Percentiles rank a stretch among this genome's conserved stretches.
These are phyloP conservation scores for Orbilia quercus DNA, from an alignment of 2,329 filamentous ascomycete species.

Conservation along the genomic window DNA sequence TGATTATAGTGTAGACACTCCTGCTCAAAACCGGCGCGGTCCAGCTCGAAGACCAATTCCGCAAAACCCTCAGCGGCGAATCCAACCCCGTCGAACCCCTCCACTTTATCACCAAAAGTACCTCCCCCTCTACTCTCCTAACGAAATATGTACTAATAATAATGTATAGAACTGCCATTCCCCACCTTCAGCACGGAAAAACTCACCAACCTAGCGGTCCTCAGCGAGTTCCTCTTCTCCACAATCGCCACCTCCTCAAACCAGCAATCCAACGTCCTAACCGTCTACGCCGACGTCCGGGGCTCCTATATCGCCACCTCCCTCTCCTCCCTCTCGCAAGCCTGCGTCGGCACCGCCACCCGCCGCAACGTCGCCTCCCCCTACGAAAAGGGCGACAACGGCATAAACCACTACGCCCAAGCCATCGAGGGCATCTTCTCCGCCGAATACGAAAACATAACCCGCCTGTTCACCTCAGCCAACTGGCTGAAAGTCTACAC, in stretches of 20 bases:
- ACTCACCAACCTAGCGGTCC: conserved; percentile 64
- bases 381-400: conserved; percentile 88
- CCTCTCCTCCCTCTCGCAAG: conserved; percentile 85
- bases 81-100: conserved; percentile 85
- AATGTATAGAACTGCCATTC: conserved; percentile 73
- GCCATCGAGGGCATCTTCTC: conserved; percentile 87
- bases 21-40: conserved; percentile 82
- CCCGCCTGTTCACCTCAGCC: conserved; percentile 83
- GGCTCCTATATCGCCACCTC: conserved; percentile 86
- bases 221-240: conserved; percentile 60
- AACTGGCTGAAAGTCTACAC: conserved; percentile 85
- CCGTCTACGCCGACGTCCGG: conserved; percentile 85
- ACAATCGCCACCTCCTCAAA: conserved; percentile 59
- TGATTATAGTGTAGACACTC: no score
- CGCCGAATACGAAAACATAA: conserved; percentile 91
- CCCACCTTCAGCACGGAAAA: conserved; percentile 82
- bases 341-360: conserved; percentile 83
- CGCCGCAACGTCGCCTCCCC: conserved; percentile 73
- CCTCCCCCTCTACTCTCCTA: conserved; percentile 60
- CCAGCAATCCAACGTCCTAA: conserved; percentile 65
- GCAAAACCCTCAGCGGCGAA: conserved; percentile 80
- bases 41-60: conserved; percentile 86
- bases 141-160: not conserved
- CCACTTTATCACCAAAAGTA: conserved; percentile 90
- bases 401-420: conserved; percentile 87